Conservation (phyloP, 331 rosid genomes). For the Stylosanthes scabra region DNA sequence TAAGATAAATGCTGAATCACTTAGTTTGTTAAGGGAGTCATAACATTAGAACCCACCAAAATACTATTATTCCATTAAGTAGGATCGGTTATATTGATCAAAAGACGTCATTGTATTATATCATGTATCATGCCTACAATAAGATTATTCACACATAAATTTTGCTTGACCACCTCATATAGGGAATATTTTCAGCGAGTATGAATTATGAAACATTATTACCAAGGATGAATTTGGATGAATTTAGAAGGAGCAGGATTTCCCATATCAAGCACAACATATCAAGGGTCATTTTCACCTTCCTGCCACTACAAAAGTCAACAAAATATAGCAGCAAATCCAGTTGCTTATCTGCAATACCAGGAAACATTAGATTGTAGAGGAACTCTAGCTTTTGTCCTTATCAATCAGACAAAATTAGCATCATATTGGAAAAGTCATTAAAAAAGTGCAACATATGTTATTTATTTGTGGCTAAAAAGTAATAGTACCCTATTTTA, state of each 20-base stretch:
- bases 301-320: conserved; percentile 46
- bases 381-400: conserved; percentile 13
- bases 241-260: neutral
- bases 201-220: neutral
- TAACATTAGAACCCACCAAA: neutral
- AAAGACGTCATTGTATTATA: no score
- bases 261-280: conserved; percentile 71
- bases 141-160: no score
- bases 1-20: neutral
- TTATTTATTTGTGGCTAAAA: neutral
- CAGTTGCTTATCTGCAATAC: conserved; percentile 60
- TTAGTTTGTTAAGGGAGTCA: neutral
- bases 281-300: conserved; percentile 58
- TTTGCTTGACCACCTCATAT: no score
- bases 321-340: conserved; percentile 65
- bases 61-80: neutral
- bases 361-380: neutral
- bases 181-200: neutral
- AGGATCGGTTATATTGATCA: no score
- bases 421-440: conserved; percentile 9
- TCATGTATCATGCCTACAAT: no score
- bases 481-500: no score
- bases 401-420: conserved; percentile 17
- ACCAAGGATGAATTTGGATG: neutral
- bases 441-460: neutral